Conservation (phyloP, 768 basidiomycete species). For the Mycena indigotica region DNA sequence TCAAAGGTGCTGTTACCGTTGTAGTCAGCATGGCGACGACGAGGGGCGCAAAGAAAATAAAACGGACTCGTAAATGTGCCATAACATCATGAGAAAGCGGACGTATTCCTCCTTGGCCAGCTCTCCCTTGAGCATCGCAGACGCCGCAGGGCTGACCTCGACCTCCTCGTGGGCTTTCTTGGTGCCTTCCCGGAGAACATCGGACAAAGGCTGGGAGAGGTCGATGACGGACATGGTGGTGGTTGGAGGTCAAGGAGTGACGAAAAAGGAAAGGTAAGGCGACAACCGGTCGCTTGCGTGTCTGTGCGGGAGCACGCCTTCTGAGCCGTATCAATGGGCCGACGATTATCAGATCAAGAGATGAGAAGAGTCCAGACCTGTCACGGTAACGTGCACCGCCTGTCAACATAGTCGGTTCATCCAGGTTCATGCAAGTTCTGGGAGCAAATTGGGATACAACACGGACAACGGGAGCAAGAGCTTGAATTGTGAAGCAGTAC, state of each 20-base stretch:
- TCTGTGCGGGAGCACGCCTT: neutral
- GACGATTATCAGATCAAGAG: neutral
- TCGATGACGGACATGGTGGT: slow-evolving; percentile 40
- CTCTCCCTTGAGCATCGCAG: slow-evolving; percentile 57
- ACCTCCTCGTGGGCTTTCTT: slow-evolving; percentile 59
- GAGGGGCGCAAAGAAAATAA: slow-evolving; percentile 6
- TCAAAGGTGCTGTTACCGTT: slow-evolving; percentile 51
- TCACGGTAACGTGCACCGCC: no score
- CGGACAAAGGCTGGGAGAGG: slow-evolving; percentile 45
- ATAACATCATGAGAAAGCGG: slow-evolving; percentile 74
- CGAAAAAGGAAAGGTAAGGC: slow-evolving; percentile 10
- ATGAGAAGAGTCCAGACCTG: no score
- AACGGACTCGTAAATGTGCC: slow-evolving; percentile 76
- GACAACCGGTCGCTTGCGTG: neutral
- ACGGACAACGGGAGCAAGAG: no score
- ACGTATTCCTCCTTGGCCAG: slow-evolving; percentile 67
- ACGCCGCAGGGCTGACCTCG: slow-evolving; percentile 59
- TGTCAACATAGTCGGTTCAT: no score
- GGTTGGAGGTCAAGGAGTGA: slow-evolving; percentile 13
- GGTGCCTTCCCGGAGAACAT: slow-evolving; percentile 49
- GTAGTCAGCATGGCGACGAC: neutral
- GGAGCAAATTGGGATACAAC: no score
- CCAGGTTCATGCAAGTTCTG: no score
- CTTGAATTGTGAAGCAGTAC: no score
- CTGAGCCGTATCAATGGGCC: neutral